phyloP scores from a whole-genome alignment of 495 filamentous ascomycete genomes.

The Bombardia bombarda region DNA sequence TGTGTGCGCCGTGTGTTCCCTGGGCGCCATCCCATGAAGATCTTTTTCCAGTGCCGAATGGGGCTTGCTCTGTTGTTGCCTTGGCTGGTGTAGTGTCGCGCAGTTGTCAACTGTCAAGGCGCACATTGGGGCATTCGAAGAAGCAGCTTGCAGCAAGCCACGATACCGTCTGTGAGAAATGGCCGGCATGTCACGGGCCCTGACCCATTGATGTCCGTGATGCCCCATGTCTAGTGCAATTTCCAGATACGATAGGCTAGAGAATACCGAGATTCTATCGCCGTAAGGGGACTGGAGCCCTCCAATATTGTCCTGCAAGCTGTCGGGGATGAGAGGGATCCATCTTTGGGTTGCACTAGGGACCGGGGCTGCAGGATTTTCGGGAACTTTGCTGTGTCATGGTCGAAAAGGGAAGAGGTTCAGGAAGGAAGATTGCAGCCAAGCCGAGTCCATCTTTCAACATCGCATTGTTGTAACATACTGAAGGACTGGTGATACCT shows the following conservation, averaged over 20 bases:
- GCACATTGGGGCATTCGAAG: background rate
- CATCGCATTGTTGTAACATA: too few relatives aligned
- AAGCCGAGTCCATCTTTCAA: background rate
- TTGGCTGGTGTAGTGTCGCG: too few relatives aligned
- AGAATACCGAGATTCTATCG: conserved; percentile 17
- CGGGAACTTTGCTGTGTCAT: background rate
- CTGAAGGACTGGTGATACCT: too few relatives aligned
- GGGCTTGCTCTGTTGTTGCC: background rate
- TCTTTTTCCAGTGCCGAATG: background rate
- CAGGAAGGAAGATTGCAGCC: background rate
- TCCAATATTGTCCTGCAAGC: conserved; percentile 27
- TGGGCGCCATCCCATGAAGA: background rate
- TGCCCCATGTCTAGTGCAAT: conserved; percentile 6
- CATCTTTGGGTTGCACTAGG: conserved; percentile 9
- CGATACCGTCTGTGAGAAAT: background rate
- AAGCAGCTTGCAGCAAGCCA: conserved; percentile 7
- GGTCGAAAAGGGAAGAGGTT: background rate
- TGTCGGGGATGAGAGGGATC: conserved; percentile 15
- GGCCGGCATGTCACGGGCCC: conserved; percentile 1
- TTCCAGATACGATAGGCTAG: conserved; percentile 19
- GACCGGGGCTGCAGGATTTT: conserved; percentile 3
- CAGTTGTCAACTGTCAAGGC: background rate
- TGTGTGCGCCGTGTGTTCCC: too few relatives aligned
- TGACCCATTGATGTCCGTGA: background rate
- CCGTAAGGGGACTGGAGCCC: conserved; percentile 12